Evolutionary conservation across 306 rosid genomes (phyloP).

Genomic region (Abrus precatorius): DNA sequence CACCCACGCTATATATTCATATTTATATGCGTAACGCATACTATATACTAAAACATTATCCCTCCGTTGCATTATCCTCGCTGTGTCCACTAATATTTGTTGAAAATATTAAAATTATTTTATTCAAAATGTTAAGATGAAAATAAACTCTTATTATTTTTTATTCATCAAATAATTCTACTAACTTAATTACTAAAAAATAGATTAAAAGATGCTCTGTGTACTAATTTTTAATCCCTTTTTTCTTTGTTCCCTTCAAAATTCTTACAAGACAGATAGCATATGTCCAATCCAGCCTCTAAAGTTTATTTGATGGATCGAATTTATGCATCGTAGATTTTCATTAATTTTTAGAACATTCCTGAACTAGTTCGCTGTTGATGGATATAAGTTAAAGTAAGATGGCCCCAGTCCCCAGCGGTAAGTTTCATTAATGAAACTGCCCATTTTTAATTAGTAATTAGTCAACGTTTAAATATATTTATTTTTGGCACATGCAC

Average conservation of each 20-base stretch:
- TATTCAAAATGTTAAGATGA: too few relatives aligned
- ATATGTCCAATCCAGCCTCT: slow-evolving; percentile 41
- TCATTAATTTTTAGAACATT: slow-evolving; percentile 29
- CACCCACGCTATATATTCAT: not conserved
- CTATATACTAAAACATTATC: not conserved
- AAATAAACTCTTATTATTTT: too few relatives aligned
- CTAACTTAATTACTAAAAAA: too few relatives aligned
- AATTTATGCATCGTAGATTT: slow-evolving; percentile 32
- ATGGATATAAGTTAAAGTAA: slow-evolving; percentile 35
- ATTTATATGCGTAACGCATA: not conserved
- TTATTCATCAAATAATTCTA: too few relatives aligned
- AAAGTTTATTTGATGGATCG: slow-evolving; percentile 33
- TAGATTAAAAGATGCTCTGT: too few relatives aligned
- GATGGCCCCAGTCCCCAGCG: slow-evolving; percentile 18
- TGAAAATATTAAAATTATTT: too few relatives aligned
- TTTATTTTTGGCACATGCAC: slow-evolving; percentile 7
- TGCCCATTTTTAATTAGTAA: not conserved
- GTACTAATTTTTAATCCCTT: not conserved
- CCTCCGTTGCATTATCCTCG: not conserved
- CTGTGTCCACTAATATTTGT: too few relatives aligned
- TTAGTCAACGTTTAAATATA: slow-evolving; percentile 4
- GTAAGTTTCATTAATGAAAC: slow-evolving; percentile 8
- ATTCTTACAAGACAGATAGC: slow-evolving; percentile 37
- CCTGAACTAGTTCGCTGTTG: not conserved
- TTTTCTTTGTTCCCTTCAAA: not conserved